Conservation (phyloP, 2,329 filamentous ascomycete genomes). For the Colletotrichum sidae region DNA sequence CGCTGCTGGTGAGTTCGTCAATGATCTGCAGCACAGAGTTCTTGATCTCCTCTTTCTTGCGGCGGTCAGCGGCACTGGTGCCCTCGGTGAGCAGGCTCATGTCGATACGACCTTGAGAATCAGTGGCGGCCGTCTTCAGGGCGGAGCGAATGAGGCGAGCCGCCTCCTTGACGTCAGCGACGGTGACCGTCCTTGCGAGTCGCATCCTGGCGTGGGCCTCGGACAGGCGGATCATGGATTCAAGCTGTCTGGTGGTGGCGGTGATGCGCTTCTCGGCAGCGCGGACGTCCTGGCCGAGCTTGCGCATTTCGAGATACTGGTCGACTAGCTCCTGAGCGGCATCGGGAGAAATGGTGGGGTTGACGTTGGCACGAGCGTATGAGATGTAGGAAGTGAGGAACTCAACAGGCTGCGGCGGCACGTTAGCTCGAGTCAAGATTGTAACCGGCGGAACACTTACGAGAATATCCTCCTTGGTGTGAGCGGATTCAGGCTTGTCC, state of each 20-base stretch:
- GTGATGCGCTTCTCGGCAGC: constrained; percentile 95
- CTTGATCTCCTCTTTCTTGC: constrained; percentile 86
- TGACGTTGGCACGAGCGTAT: constrained; percentile 87
- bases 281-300: constrained; percentile 88
- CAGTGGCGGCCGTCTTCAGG: constrained; percentile 97
- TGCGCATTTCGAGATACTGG: constrained; percentile 94
- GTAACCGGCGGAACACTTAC: constrained; percentile 61
- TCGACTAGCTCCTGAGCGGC: constrained; percentile 87
- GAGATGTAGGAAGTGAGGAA: constrained; percentile 98
- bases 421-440: constrained; percentile 41
- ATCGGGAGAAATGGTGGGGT: constrained; percentile 82
- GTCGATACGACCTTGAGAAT: constrained; percentile 91
- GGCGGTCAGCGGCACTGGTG: constrained; percentile 88
- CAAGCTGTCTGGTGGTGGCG: constrained; percentile 94
- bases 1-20: constrained; percentile 81
- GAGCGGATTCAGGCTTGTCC: constrained; percentile 88
- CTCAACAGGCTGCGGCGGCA: constrained; percentile 77
- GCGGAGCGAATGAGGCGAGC: constrained; percentile 93
- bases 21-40: constrained; percentile 78
- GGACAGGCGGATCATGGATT: constrained; percentile 96
- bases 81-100: constrained; percentile 96
- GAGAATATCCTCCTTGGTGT: constrained; percentile 79
- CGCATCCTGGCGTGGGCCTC: constrained; percentile 99
- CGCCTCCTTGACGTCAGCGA: constrained; percentile 87
- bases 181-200: constrained; percentile 79